These are phyloP conservation scores for Mucor circinelloides DNA, from an alignment of 371 early-diverging fungal species.

Conservation along the genomic window DNA sequence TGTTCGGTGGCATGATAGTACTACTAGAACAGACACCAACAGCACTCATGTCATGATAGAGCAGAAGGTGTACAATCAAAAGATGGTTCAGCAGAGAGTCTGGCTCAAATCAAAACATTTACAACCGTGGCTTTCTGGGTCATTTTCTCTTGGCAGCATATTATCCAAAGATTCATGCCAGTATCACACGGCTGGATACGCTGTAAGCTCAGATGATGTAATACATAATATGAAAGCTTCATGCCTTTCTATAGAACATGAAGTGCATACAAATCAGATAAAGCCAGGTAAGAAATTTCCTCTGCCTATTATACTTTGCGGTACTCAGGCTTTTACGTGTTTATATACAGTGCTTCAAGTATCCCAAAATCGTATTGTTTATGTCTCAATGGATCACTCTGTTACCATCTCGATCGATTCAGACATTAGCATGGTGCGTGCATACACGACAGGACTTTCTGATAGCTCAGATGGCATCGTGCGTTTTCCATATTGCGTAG, in stretches of 20 bases:
- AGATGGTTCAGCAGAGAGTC: conserved; percentile 8
- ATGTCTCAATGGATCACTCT: not conserved
- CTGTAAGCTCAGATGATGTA: not conserved
- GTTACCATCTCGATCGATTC: conserved; percentile 20
- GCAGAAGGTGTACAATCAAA: conserved; percentile 11
- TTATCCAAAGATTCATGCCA: conserved; percentile 7
- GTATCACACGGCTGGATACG: conserved; percentile 1
- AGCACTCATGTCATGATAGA: conserved; percentile 2
- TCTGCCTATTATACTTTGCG: not conserved
- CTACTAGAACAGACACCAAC: not conserved
- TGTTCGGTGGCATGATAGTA: conserved; percentile 4
- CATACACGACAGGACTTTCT: not conserved
- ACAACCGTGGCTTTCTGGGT: conserved; percentile 4
- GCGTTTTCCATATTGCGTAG: conserved; percentile 25
- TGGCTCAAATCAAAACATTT: conserved; percentile 22
- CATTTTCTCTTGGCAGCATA: conserved; percentile 1
- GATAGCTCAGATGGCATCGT: not conserved
- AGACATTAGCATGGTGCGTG: conserved; percentile 20
- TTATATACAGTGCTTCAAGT: conserved; percentile 18
- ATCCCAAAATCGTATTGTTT: conserved; percentile 19
- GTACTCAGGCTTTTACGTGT: not conserved
- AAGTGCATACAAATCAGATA: not conserved
- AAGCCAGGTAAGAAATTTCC: conserved; percentile 14
- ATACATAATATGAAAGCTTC: conserved; percentile 2
- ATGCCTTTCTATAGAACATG: not conserved